phyloP scores from a whole-genome alignment of 202 grass and related monocot genomes.

The Hordeum pubiflorum region DNA sequence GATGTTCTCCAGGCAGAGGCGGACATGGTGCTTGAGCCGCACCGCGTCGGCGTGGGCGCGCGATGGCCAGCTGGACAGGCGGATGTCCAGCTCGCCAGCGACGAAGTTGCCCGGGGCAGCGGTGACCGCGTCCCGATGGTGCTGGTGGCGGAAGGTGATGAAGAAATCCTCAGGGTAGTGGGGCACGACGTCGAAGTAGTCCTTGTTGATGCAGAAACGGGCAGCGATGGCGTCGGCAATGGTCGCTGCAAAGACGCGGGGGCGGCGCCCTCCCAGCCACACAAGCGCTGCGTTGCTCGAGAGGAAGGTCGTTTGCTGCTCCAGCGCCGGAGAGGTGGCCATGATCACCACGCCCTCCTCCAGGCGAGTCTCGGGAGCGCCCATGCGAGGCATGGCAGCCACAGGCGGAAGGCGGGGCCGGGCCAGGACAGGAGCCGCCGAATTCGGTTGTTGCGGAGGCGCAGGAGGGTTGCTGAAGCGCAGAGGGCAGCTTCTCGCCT shows the following conservation, averaged over 20 bases:
- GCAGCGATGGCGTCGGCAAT: background rate
- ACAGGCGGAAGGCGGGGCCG: no score
- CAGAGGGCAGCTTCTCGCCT: background rate
- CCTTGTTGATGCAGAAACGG: background rate
- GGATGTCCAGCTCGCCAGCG: background rate
- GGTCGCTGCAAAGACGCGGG: rapidly evolving
- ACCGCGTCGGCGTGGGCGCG: background rate
- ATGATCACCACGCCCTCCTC: background rate
- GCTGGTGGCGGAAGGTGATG: background rate
- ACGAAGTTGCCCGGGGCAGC: background rate
- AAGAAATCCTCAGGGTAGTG: background rate
- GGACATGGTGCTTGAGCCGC: background rate
- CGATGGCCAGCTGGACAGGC: background rate
- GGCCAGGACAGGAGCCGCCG: no score
- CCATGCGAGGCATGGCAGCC: background rate
- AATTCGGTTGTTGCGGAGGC: rapidly evolving
- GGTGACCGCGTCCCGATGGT: background rate
- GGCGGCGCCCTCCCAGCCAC: background rate
- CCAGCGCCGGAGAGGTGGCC: background rate
- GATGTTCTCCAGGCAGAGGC: background rate
- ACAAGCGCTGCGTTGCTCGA: background rate
- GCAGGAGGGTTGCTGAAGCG: background rate
- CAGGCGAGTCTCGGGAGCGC: background rate
- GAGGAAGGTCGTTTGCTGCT: background rate
- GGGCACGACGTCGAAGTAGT: background rate